phyloP scores from a whole-genome alignment of 495 filamentous ascomycete species.

The Mycothermus thermophilus region DNA sequence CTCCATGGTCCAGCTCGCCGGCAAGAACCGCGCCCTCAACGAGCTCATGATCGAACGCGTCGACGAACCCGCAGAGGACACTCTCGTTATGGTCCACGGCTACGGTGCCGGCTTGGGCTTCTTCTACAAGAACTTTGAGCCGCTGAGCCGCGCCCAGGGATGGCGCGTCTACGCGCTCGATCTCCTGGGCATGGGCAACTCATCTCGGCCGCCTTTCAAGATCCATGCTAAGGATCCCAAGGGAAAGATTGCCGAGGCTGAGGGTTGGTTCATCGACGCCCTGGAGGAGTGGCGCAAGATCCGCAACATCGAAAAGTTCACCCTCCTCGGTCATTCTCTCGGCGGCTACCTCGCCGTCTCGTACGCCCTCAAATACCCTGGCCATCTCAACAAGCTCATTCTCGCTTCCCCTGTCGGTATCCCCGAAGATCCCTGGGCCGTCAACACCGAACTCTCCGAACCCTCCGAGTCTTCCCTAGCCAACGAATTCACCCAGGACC shows the following conservation, averaged over 20 bases:
- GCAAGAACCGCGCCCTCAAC: conserved; percentile 77
- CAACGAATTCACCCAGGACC: conserved; percentile 65
- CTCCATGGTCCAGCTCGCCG: conserved; percentile 67
- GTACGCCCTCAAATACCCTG: conserved; percentile 92
- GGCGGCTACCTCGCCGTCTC: conserved; percentile 90
- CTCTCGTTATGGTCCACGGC: conserved; percentile 94
- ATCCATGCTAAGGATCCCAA: conserved; percentile 70
- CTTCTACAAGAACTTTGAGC: conserved; percentile 96
- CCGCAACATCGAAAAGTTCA: conserved; percentile 82
- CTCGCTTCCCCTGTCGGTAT: conserved; percentile 88
- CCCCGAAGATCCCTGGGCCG: conserved; percentile 86
- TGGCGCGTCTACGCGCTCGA: conserved; percentile 91
- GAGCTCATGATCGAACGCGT: conserved; percentile 83
- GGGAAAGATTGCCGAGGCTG: conserved; percentile 76
- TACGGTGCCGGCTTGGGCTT: conserved; percentile 94
- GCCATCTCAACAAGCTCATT: conserved; percentile 86
- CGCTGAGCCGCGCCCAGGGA: conserved; percentile 55
- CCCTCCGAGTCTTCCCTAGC: conserved; percentile 51
- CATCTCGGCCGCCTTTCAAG: conserved; percentile 66
- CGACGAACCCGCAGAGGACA: conserved; percentile 61
- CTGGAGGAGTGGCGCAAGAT: conserved; percentile 89
- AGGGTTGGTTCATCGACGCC: conserved; percentile 92
- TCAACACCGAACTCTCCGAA: conserved; percentile 67
- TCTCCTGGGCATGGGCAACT: conserved; percentile 88
- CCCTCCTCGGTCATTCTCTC: conserved; percentile 80